Percentiles rank a stretch among this genome's conserved stretches.
These are phyloP conservation scores for Cordyceps tenuipes DNA, from an alignment of 2,329 filamentous ascomycete genomes.

Conservation along the genomic window DNA sequence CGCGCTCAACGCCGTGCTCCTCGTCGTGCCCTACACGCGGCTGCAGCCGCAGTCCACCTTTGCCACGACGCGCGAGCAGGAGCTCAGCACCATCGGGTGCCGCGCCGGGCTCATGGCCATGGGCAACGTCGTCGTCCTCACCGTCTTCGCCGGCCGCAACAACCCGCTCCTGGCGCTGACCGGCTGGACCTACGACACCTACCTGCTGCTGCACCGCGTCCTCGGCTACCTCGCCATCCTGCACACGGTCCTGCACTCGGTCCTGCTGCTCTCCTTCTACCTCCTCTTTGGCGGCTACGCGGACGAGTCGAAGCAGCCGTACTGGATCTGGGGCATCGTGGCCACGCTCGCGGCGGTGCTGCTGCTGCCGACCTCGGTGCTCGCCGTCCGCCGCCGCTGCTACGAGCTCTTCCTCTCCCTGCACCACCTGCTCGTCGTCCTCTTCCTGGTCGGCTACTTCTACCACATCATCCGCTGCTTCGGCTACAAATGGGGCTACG, in stretches of 20 bases:
- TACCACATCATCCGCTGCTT: conserved; percentile 29
- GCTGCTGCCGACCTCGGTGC: conserved; percentile 21
- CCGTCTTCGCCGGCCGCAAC: conserved; percentile 28
- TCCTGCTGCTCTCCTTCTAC: conserved; percentile 24
- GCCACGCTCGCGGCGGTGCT: conserved; percentile 21
- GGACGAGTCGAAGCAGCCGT: conserved; percentile 19
- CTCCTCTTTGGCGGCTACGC: conserved; percentile 17
- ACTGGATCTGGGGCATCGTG: conserved; percentile 29
- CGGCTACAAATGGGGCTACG: conserved; percentile 28
- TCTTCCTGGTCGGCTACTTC: conserved; percentile 27
- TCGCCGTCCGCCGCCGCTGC: conserved; percentile 21
- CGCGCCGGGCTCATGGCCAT: conserved; percentile 27
- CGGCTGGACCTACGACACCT: conserved; percentile 29
- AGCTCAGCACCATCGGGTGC: conserved; percentile 28
- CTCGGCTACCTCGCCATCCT: conserved; percentile 63
- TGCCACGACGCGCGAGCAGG: conserved; percentile 17
- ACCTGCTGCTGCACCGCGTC: conserved; percentile 29
- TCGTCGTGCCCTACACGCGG: conserved; percentile 22
- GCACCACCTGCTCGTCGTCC: conserved; percentile 24
- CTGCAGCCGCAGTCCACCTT: conserved; percentile 23
- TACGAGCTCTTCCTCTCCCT: conserved; percentile 28
- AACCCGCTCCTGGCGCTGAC: conserved; percentile 28
- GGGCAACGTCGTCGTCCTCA: conserved; percentile 24
- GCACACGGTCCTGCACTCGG: conserved; percentile 55
- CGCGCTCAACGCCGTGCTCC: conserved; percentile 26